Base-by-base conservation (phyloP, 2,329 filamentous ascomycete species). In the Penicillium sp. region DNA sequence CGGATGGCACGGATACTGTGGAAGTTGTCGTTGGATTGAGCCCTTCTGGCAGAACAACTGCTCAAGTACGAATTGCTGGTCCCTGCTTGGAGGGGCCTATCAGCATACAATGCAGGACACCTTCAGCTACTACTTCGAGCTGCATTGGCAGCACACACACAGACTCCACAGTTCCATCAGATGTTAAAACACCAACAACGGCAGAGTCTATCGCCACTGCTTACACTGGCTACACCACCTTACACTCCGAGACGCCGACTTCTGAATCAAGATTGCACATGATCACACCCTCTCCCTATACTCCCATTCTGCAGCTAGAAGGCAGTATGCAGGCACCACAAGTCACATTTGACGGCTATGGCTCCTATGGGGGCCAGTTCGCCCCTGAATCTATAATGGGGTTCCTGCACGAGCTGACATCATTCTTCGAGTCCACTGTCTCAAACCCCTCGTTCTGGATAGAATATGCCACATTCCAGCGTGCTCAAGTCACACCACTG, bases 331-430 rank as follows among this genome's bases (percentile, higher is more conserved):
- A 35, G 39, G 58, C 62, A 40, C 62, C 62, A 41, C 60, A 48
- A 32, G 53, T 65, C 26, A 59, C 55, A 52, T 65, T 59, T 14
- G 49, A 57, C 48, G 62, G 60, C 27, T 67, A 66, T 49, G 66
- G 65, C 30, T 38, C 53, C 13, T 68, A 61, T 32, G 66, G 66
- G 38, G 66, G 66, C 53, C 61, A 59, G 51, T 68, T 66, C 35
- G 64, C 60, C 26, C 61, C 65, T 40, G 66, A 68, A 62, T 62
- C 65, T 2, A 62, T 67, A 34, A 65, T 68, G 54, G 59, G 57
- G 16, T 62, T 65, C 47, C 55, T 68, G 7, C 53, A 58, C 43
- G 60, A 63, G 48, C 61, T 68, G 51, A 62, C 61, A 39, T 59
- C 57, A 38, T 57, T 60, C 40, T 68, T 68, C 40, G 61, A 67